A percentile compares a stretch with the other conserved stretches of the same genome.
phyloP scores from a whole-genome alignment of 768 basidiomycete species.

The Hortiboletus campestris region DNA sequence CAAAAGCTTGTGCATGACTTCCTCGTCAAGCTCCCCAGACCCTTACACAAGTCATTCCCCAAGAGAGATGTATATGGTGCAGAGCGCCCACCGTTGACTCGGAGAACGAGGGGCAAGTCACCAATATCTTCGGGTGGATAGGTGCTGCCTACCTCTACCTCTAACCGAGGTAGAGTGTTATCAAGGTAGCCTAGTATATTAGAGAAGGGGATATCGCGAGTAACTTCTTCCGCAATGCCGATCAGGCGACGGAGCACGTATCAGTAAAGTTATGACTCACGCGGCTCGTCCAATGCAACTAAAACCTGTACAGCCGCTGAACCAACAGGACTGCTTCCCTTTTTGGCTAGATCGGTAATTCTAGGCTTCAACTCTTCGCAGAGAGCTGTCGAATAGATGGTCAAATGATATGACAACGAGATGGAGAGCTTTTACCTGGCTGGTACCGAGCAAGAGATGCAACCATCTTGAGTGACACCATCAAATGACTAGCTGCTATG shows the following conservation, averaged over 20 bases:
- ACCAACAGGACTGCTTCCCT: background rate
- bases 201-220: background rate
- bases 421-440: background rate
- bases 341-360: background rate
- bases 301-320: conserved; percentile 4
- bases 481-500: conserved; percentile 1
- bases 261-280: background rate
- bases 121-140: background rate
- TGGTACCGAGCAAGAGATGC: background rate
- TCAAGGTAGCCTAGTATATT: conserved; percentile 5
- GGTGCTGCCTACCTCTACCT: background rate
- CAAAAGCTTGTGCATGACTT: background rate
- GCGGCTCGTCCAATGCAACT: background rate
- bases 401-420: background rate
- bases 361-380: background rate
- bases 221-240: background rate
- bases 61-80: background rate
- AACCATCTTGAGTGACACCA: background rate
- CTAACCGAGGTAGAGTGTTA: background rate
- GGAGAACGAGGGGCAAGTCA: background rate
- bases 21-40: background rate
- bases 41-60: background rate
- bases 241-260: background rate
- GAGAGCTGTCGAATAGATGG: background rate
- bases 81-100: background rate